These are phyloP conservation scores for Singerocomus inundabilis DNA, from an alignment of 1,284 basidiomycete genomes.

Conservation along the genomic window DNA sequence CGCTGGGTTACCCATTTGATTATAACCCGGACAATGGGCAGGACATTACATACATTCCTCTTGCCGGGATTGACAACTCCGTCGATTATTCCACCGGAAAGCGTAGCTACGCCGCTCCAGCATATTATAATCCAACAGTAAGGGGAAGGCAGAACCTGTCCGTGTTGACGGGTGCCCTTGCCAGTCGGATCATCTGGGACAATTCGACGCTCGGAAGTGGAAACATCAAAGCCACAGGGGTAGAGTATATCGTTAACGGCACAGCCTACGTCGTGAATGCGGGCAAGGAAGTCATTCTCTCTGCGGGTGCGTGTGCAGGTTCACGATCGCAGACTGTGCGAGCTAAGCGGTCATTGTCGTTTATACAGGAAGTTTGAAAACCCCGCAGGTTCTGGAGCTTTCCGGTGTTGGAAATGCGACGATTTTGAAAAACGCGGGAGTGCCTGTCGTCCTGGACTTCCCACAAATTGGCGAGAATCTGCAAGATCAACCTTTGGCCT, in stretches of 20 bases:
- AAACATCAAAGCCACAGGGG: background rate
- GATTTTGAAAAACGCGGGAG: background rate
- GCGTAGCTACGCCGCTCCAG: constrained; percentile 2
- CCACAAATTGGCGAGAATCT: constrained; percentile 6
- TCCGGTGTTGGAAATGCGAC: background rate
- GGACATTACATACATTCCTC: background rate
- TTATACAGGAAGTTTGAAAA: constrained; percentile 1
- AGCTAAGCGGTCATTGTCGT: background rate
- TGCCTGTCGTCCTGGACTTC: background rate
- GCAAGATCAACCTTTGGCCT: background rate
- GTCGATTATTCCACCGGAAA: constrained; percentile 3
- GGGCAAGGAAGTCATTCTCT: constrained; percentile 1
- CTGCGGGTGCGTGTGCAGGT: background rate
- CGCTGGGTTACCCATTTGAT: background rate
- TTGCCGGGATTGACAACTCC: background rate
- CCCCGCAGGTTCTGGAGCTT: constrained; percentile 1
- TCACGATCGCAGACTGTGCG: background rate
- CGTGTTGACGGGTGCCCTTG: background rate
- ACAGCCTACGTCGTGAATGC: constrained; percentile 2
- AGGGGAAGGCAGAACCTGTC: background rate
- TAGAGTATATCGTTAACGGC: constrained; percentile 6
- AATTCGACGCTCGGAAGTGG: background rate
- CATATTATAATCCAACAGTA: background rate
- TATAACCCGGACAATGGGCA: background rate
- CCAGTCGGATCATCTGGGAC: constrained; percentile 4